Base-by-base conservation (phyloP, 495 filamentous ascomycete species). In the Immersiella caudata region DNA sequence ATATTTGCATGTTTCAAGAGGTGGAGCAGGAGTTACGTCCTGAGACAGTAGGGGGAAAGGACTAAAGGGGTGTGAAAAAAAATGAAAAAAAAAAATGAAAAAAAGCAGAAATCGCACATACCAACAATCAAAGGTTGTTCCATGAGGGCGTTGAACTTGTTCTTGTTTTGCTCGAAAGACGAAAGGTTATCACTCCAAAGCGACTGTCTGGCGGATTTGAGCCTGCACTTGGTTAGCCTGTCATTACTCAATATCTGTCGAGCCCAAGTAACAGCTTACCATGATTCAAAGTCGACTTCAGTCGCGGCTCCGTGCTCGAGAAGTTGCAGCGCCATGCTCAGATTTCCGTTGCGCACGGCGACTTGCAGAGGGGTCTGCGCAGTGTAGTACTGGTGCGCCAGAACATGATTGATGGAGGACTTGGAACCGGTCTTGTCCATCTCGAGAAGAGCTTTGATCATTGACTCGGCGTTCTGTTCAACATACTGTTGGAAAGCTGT, bases 361-460 rank as follows among this genome's bases (percentile, higher is more conserved):
- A 69, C 66, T 18, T 73, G 68, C 24, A 84, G 62, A 0, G 81
- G 76, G n/a, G 67, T 77, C 70, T 71, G 55, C 80, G 78, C 52
- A 78, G 69, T 25, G 33, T 64, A 75, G 6, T 21, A 40, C 2
- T 73, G 74, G 0, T 36, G 35, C 5, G 84, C 67, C 0, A 76
- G 68, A 1, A 91, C 64, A 67, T 90, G 85, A 63, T 93, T 90
- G 63, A 93, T 79, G 21, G 89, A 87, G 16, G 84, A 82, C 63
- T 84, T 82, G 25, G 87, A 78, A 3, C 85, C 89, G 1, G 86
- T 83, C 33, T 77, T 78, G 68, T 93, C 90, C n/a, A 84, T 73
- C 11, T 88, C 76, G 54, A 85, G 76, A 26, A 90, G 82, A 2
- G 81, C 67, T n/a, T 88, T 81, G 4, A 93, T 70, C n/a, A 91